phyloP scores from a whole-genome alignment of 345 rosid species.

The Gynandropsis gynandra region DNA sequence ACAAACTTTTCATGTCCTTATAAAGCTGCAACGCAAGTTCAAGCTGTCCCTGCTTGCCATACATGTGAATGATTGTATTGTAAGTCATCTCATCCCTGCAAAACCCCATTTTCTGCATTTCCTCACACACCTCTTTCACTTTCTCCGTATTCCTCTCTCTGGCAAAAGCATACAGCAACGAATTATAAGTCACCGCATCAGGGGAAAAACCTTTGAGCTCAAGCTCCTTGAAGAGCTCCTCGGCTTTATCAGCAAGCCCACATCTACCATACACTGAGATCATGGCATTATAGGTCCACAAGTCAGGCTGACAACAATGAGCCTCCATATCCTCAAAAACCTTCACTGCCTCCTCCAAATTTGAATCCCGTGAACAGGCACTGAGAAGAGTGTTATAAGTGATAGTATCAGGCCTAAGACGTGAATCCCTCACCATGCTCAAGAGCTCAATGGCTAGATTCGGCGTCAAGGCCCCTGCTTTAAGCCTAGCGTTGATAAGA shows the following conservation, averaged over 20 bases:
- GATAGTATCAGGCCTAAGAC: slow-evolving; percentile 81
- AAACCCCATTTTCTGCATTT: slow-evolving; percentile 75
- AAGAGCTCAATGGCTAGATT: slow-evolving; percentile 55
- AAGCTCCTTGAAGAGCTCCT: slow-evolving; percentile 63
- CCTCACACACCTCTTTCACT: slow-evolving; percentile 58
- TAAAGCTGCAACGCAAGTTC: slow-evolving; percentile 71
- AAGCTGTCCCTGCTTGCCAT: slow-evolving; percentile 79
- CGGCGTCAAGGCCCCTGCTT: slow-evolving; percentile 47
- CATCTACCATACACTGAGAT: slow-evolving; percentile 87
- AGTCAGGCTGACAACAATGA: slow-evolving; percentile 72
- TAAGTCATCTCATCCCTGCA: slow-evolving; percentile 84
- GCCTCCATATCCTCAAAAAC: slow-evolving; percentile 70
- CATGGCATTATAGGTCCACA: slow-evolving; percentile 98
- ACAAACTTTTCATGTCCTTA: slow-evolving; percentile 63
- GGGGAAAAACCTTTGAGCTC: slow-evolving; percentile 70
- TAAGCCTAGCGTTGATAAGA: slow-evolving; percentile 78
- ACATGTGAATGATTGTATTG: slow-evolving; percentile 91
- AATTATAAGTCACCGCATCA: slow-evolving; percentile 84
- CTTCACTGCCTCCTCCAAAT: slow-evolving; percentile 67
- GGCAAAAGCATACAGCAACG: slow-evolving; percentile 92
- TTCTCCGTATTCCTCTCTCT: slow-evolving; percentile 70
- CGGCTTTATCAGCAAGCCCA: slow-evolving; percentile 59
- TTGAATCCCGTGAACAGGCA: slow-evolving; percentile 72
- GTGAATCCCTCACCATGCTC: slow-evolving; percentile 64
- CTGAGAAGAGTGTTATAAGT: slow-evolving; percentile 90